Conservation (phyloP, 768 basidiomycete species). For the Auriscalpium orientale region DNA sequence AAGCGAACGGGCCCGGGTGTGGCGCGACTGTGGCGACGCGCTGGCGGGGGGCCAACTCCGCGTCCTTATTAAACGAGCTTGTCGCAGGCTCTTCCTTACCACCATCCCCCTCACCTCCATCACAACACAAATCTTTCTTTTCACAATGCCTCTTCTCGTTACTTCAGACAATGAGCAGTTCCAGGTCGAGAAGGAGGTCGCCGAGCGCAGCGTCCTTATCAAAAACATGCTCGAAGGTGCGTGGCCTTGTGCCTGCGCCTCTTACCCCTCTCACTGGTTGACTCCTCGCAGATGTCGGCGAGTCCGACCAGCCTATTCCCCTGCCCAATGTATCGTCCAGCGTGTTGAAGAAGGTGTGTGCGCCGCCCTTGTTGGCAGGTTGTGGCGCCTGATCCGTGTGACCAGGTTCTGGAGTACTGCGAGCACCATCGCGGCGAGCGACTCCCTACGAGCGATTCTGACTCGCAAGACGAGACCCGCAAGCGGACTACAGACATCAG, state of each 20-base stretch:
- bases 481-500: constrained; percentile 98
- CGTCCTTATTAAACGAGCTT: background rate
- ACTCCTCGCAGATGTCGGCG: constrained; percentile 69
- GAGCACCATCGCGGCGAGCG: constrained; percentile 98
- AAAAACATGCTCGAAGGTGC: constrained; percentile 99
- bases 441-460: constrained; percentile 77
- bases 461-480: constrained; percentile 87
- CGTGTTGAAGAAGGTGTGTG: constrained; percentile 81
- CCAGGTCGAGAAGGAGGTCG: constrained; percentile 87
- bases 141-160: constrained; percentile 77
- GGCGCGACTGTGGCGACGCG: background rate
- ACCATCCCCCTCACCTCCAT: constrained; percentile 5
- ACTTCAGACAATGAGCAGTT: constrained; percentile 97
- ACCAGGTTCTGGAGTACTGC: constrained; percentile 97
- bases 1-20: background rate
- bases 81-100: background rate
- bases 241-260: constrained; percentile 11
- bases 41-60: background rate
- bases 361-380: background rate
- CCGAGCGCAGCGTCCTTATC: constrained; percentile 92
- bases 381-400: constrained; percentile 1
- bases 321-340: constrained; percentile 90
- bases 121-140: constrained; percentile 6
- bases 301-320: constrained; percentile 90
- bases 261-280: constrained; percentile 3